Conservation (phyloP, 1,284 basidiomycete genomes). For the Schizophyllum commune region DNA sequence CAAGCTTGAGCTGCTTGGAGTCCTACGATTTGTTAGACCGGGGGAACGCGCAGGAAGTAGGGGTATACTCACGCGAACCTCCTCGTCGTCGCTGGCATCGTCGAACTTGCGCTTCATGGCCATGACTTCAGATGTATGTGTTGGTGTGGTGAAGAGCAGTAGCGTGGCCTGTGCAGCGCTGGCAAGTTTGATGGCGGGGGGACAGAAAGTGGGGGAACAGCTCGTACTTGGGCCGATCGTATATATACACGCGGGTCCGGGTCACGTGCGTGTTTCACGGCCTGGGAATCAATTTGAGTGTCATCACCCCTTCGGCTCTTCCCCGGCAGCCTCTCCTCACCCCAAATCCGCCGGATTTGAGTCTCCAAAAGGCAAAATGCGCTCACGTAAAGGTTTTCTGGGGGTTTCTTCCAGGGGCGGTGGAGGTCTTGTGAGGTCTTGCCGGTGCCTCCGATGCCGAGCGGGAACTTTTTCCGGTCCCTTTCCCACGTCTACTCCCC, state of each 20-base stretch:
- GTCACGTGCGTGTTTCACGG: conserved; percentile 22
- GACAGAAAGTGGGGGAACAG: conserved; percentile 15
- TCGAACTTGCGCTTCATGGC: conserved; percentile 69
- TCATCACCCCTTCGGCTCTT: conserved; percentile 4
- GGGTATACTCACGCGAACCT: conserved; percentile 29
- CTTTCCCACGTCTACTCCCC: not conserved
- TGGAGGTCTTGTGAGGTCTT: not conserved
- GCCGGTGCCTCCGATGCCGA: not conserved
- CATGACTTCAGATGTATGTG: conserved; percentile 31
- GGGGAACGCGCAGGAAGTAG: conserved; percentile 6
- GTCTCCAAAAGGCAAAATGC: not conserved
- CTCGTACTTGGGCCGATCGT: conserved; percentile 16
- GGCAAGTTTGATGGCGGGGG: conserved; percentile 13
- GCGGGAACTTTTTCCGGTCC: not conserved
- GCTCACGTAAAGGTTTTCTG: not conserved
- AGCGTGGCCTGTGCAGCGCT: conserved; percentile 1
- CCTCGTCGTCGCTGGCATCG: conserved; percentile 44
- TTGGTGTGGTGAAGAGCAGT: conserved; percentile 19
- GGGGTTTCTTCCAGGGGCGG: not conserved
- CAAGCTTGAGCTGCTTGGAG: conserved; percentile 61
- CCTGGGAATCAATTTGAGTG: not conserved
- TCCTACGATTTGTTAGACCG: conserved; percentile 26
- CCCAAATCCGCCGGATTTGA: not conserved
- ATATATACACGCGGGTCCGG: conserved; percentile 19
- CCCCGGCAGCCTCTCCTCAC: not conserved